phyloP scores from a whole-genome alignment of 176 grass and related monocot genomes.

The Raddia guianensis region DNA sequence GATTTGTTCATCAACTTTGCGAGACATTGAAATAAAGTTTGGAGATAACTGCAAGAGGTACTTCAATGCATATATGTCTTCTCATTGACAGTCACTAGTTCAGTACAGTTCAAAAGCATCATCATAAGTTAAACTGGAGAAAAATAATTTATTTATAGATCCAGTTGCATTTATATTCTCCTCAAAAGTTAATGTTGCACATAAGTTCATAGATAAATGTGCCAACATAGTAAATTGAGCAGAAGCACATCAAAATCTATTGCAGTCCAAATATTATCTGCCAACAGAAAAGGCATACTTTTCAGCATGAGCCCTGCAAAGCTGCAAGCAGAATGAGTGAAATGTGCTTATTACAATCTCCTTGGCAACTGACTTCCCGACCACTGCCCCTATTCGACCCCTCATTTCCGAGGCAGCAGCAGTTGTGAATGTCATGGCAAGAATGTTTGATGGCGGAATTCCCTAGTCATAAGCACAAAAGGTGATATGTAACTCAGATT shows the following conservation, averaged over 20 bases:
- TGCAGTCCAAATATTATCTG: constrained; percentile 19
- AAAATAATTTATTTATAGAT: not conserved
- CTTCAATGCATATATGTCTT: constrained; percentile 26
- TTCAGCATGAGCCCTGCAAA: constrained; percentile 88
- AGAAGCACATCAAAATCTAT: constrained; percentile 6
- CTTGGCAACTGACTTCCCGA: constrained; percentile 81
- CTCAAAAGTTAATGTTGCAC: not conserved
- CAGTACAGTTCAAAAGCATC: constrained; percentile 3
- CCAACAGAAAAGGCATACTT: constrained; percentile 55
- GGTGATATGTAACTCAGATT: constrained; percentile 22
- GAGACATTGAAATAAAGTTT: not conserved
- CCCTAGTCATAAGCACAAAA: constrained; percentile 48
- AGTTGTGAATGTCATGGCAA: constrained; percentile 96
- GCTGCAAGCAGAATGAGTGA: constrained; percentile 94
- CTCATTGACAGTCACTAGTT: not conserved
- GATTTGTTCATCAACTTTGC: constrained; percentile 14
- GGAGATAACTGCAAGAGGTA: constrained; percentile 25
- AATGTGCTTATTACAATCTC: constrained; percentile 91
- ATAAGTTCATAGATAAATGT: not conserved
- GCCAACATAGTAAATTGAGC: not conserved
- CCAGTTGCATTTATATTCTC: constrained; percentile 10
- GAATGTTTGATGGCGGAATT: constrained; percentile 72
- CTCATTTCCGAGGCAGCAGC: constrained; percentile 93
- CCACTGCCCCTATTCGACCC: constrained; percentile 75
- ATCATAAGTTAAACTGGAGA: constrained; percentile 28